phyloP scores from a whole-genome alignment of 2,329 filamentous ascomycete species.

The Ceratocystis papillata region DNA sequence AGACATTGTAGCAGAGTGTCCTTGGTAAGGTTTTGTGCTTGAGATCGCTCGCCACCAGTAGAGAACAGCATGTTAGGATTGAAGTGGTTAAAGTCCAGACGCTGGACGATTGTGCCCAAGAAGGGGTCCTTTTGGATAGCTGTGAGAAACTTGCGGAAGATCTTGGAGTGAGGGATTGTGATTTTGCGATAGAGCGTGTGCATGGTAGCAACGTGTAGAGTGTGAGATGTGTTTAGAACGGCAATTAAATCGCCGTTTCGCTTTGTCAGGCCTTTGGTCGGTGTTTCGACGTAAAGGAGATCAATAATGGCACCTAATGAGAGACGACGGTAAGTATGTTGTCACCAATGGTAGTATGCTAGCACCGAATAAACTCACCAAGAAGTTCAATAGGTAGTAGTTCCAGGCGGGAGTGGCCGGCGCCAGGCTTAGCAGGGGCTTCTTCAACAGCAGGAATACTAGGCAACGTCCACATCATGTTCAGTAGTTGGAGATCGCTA shows the following conservation, averaged over 20 bases:
- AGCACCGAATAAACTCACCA: constrained; percentile 41
- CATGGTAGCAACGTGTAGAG: constrained; percentile 60
- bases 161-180: constrained; percentile 70
- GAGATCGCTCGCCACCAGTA: constrained; percentile 61
- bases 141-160: constrained; percentile 69
- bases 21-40: constrained; percentile 65
- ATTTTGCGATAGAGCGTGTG: constrained; percentile 68
- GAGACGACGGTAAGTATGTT: constrained; percentile 16
- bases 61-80: constrained; percentile 67
- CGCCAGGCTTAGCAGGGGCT: constrained; percentile 25
- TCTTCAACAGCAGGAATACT: constrained; percentile 22
- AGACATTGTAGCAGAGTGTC: constrained; percentile 62
- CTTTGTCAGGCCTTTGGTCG: constrained; percentile 58
- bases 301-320: constrained; percentile 62
- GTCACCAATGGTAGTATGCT: constrained; percentile 10
- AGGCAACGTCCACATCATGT: constrained; percentile 43
- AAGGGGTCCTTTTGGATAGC: constrained; percentile 56
- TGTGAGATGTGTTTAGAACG: constrained; percentile 63
- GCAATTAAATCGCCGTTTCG: constrained; percentile 71
- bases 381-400: constrained; percentile 59
- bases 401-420: constrained; percentile 52
- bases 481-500: constrained; percentile 47
- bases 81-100: constrained; percentile 77
- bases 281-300: constrained; percentile 61
- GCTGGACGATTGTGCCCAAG: constrained; percentile 63